These are phyloP conservation scores for Poterioochromonas sp. DNA, from an alignment of 352 stramenopile genomes.

Conservation along the genomic window DNA sequence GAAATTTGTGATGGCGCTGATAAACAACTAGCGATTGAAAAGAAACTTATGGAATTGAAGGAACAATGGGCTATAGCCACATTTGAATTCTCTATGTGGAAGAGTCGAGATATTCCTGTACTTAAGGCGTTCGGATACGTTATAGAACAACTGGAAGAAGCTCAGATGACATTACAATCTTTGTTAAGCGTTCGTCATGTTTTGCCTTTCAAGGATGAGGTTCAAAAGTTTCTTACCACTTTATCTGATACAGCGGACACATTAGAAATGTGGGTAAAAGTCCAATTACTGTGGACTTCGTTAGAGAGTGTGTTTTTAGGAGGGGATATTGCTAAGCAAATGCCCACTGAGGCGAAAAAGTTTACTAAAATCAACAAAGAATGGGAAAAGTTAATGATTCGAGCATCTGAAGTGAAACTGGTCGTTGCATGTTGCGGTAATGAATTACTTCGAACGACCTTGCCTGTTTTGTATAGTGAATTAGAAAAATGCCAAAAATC, in stretches of 20 bases:
- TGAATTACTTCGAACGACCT: slow-evolving; percentile 63
- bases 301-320: slow-evolving; percentile 80
- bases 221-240: slow-evolving; percentile 62
- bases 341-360: slow-evolving; percentile 78
- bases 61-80: slow-evolving; percentile 60
- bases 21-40: slow-evolving; percentile 76
- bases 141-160: slow-evolving; percentile 76
- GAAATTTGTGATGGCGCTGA: slow-evolving; percentile 74
- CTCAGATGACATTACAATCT: slow-evolving; percentile 69
- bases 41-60: slow-evolving; percentile 70
- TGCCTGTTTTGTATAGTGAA: slow-evolving; percentile 72
- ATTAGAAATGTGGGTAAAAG: slow-evolving; percentile 75
- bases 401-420: slow-evolving; percentile 61
- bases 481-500: slow-evolving; percentile 81
- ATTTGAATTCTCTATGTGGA: slow-evolving; percentile 76
- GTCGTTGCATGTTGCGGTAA: slow-evolving; percentile 68
- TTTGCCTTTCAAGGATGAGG: slow-evolving; percentile 67
- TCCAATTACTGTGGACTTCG: slow-evolving; percentile 75
- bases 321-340: slow-evolving; percentile 80
- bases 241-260: slow-evolving; percentile 74
- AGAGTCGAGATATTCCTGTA: slow-evolving; percentile 55
- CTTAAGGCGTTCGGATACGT: slow-evolving; percentile 63
- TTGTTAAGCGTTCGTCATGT: slow-evolving; percentile 75
- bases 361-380: slow-evolving; percentile 83
- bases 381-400: slow-evolving; percentile 74